Evolutionary conservation across 192 early-diverging fungal genomes (phyloP).

Genomic region (Rhizophagus sp.): DNA sequence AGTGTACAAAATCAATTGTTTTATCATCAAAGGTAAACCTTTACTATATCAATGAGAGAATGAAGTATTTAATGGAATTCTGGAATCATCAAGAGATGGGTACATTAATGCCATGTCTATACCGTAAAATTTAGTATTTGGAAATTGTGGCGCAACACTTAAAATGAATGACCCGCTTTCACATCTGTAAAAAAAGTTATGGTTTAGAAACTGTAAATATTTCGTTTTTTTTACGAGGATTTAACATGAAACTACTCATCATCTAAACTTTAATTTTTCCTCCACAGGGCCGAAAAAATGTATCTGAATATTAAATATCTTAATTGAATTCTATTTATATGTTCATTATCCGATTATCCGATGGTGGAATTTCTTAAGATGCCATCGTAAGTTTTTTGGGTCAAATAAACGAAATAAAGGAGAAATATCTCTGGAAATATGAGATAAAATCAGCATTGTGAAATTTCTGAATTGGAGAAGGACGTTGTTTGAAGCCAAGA

Average conservation of each 20-base stretch:
- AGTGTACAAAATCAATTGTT: constrained; percentile 48
- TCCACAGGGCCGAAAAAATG: neutral
- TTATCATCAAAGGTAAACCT: constrained; percentile 44
- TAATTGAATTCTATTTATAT: constrained; percentile 5
- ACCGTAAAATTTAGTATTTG: neutral
- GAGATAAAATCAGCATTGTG: neutral
- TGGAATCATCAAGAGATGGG: constrained; percentile 27
- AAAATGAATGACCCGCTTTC: constrained; percentile 3
- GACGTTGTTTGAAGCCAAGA: neutral
- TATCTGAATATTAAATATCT: constrained; percentile 19
- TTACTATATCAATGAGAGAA: constrained; percentile 43
- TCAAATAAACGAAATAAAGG: neutral
- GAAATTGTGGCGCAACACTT: neutral
- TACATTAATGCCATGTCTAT: constrained; percentile 19
- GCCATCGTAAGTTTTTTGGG: neutral
- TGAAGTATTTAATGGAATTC: constrained; percentile 11
- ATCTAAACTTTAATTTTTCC: constrained; percentile 3
- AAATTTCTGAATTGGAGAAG: neutral
- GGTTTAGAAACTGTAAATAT: too few species aligned
- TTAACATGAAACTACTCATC: neutral
- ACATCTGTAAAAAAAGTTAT: neutral
- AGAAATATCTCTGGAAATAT: neutral
- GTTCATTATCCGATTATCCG: neutral
- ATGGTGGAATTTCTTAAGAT: neutral
- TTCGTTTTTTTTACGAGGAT: neutral